Base-by-base conservation (phyloP, 164 flowering plant genomes). In the Sedum album region DNA sequence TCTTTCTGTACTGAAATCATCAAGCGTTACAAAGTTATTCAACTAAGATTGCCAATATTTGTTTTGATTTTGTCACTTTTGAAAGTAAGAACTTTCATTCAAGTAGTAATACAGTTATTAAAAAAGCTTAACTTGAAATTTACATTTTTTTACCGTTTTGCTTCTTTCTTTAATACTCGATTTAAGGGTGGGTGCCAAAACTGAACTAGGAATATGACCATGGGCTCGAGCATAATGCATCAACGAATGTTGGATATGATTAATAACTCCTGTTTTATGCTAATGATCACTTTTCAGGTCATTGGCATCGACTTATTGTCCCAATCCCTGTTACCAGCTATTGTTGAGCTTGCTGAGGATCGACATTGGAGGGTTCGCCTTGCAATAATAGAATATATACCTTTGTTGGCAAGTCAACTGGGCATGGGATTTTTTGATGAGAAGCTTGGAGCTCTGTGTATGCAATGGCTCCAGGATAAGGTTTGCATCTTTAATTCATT, bases 261-360 rank as follows among this genome's bases (percentile, higher is more conserved):
- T n/a, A n/a, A n/a, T n/a, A n/a, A 28, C 23, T 57, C 14, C 7
- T 28, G 17, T 57, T 20, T 30, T 35, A 3, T 57, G 8, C 15
- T 28, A 17, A 33, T 57, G 2, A 1, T 10, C 55, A 42, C 67
- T 2, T 44, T 82, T 76, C 91, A 93, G 98, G 98, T 93, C 31
- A 91, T 93, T 82, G 98, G 98, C 73, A 93, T 93, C 74, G 98
- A 93, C 80, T 76, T 93, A 55, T 73, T 93, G 66, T 93, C 97
- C 66, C 98, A 92, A 67, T 92, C 98, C 2, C 72, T 92, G 2
- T 70, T 92, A 74, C 98, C 98, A 23, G 96, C 98, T 23, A 92
- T 92, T 77, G 96, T 92, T 70, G 98, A 92, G 82, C 94, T 92
- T 75, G 98, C 98, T n/a, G 98, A 90, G 79, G 98, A 92, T 78